Base-by-base conservation (phyloP, 192 early-diverging fungal species). In the Coemansia sp. region DNA sequence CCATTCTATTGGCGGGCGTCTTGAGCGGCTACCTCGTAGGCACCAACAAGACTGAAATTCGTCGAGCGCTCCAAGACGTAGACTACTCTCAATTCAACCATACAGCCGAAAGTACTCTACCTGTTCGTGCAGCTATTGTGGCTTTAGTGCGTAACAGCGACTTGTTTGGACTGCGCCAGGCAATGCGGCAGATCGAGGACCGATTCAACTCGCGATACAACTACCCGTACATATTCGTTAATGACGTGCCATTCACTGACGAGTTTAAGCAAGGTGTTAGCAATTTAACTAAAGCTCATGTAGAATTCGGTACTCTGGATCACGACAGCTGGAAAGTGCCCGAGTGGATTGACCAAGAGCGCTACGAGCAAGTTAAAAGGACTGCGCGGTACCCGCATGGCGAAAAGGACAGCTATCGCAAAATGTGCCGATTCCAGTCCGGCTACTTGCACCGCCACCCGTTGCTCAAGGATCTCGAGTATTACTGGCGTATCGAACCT, bases 141-240 rank as follows among this genome's bases (percentile, higher is more conserved):
- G 85, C 88, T 11, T 68, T 93, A 27, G 88, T 89, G 57, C 75
- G 89, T 55, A 92, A 93, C 84, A 78, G 72, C 21, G 91, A 93
- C 36, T 78, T 89, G 53, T 76, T 84, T 45, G 87, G 74, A 6
- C 67, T 92, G 61, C 77, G 76, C 32, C 68, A 70, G 29, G 64
- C 90, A 0, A 75, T 93, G 7, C 70, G 75, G 8, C 84, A 90
- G 50, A 67, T 93, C 15, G 86, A 93, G 67, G 79, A 88, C 67
- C 84, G 86, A 42, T 93, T 93, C 79, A 93, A 93, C 80, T 77
- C 71, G 62, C 81, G 87, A 11, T 92, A 85, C 82, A 73, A 89
- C 64, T 94, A 94, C 72, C 92, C 92, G n/a, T 94, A 93, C 77
- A 87, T 94, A 9, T 93, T 93, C 68, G 68, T 94, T 27, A 94